phyloP scores from a whole-genome alignment of 78 protist genomes.

The Monosiga brevicollis region DNA sequence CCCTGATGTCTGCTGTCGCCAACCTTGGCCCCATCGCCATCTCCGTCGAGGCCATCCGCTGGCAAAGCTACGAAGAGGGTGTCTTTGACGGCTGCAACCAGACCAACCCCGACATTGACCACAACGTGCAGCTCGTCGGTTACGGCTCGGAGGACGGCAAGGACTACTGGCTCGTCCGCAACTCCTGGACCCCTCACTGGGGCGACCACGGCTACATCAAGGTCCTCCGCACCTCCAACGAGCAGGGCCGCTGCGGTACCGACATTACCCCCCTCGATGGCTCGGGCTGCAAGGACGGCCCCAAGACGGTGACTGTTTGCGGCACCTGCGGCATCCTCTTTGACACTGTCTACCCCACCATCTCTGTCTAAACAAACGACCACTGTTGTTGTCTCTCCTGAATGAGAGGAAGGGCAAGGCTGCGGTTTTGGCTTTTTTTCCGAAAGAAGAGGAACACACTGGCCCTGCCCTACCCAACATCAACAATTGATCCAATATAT shows the following conservation, averaged over 20 bases:
- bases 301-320: constrained; percentile 5
- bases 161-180: constrained; percentile 40
- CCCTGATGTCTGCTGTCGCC: constrained; percentile 21
- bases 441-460: too few species aligned
- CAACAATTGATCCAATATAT: too few species aligned
- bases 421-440: not conserved
- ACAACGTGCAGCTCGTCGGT: constrained; percentile 19
- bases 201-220: constrained; percentile 42
- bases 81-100: constrained; percentile 29
- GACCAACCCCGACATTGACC: constrained; percentile 16
- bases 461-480: too few species aligned
- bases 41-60: constrained; percentile 17
- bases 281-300: constrained; percentile 32
- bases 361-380: not conserved
- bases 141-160: not conserved
- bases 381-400: too few species aligned
- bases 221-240: not conserved
- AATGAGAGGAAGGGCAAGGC: not conserved
- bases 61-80: constrained; percentile 27
- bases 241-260: constrained; percentile 1
- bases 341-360: constrained; percentile 16
- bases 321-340: constrained; percentile 36
- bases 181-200: constrained; percentile 23
- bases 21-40: constrained; percentile 30
- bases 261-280: constrained; percentile 30